A percentile compares a stretch with the other conserved stretches of the same genome.
Evolutionary conservation across 2,329 filamentous ascomycete genomes (phyloP).

Genomic region (Hypoxylon sp.): DNA sequence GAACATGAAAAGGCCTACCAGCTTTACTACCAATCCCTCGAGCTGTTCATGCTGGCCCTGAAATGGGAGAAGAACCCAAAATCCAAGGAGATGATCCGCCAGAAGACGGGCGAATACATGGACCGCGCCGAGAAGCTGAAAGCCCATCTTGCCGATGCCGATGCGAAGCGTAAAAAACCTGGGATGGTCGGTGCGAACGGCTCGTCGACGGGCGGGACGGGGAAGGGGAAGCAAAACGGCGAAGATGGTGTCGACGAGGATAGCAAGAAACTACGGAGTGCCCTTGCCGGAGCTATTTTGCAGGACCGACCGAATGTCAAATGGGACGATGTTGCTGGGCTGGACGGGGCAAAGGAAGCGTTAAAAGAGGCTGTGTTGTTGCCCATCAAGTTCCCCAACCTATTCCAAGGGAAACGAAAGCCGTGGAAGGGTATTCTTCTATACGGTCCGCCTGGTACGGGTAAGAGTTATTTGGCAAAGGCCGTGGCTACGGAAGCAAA

Average conservation of each 20-base stretch:
- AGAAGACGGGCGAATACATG: conserved; percentile 97
- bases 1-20: conserved; percentile 99
- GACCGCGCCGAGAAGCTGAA: conserved; percentile 99
- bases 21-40: conserved; percentile 93
- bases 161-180: conserved; percentile 79
- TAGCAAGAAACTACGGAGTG: conserved; percentile 93
- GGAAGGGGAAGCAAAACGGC: conserved; percentile 68
- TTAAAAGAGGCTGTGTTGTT: conserved; percentile 97
- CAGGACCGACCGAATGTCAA: conserved; percentile 96
- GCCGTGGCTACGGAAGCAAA: conserved; percentile 98
- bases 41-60: conserved; percentile 97
- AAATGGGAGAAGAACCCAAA: conserved; percentile 99
- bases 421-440: conserved; percentile 98
- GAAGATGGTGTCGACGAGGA: conserved; percentile 83
- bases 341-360: conserved; percentile 95
- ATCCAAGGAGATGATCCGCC: conserved; percentile 96
- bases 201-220: conserved; percentile 73
- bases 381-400: conserved; percentile 97
- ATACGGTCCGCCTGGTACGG: conserved; percentile 95
- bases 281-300: conserved; percentile 91
- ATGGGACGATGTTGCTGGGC: conserved; percentile 97
- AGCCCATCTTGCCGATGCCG: conserved; percentile 83
- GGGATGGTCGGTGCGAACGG: conserved; percentile 81
- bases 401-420: conserved; percentile 96
- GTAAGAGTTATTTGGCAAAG: conserved; percentile 97